Conservation (phyloP, 75 land plant species). For the Selaginella tamariscina region DNA sequence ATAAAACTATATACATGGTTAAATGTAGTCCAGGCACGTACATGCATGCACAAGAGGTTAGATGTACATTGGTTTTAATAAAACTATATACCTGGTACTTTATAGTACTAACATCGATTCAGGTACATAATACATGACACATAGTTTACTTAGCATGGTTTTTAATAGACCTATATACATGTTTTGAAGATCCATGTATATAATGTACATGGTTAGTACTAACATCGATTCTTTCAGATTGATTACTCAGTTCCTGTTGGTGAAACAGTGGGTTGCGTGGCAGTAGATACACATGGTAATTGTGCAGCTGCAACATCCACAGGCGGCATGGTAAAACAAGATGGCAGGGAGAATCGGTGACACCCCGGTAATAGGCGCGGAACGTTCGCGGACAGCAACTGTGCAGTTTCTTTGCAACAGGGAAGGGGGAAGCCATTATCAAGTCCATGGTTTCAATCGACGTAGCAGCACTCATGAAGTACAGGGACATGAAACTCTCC, state of each 20-base stretch:
- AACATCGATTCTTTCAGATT: too few relatives aligned
- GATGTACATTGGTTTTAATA: too few relatives aligned
- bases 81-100: too few relatives aligned
- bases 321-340: constrained; percentile 86
- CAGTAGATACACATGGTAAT: constrained; percentile 62
- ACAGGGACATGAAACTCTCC: constrained; percentile 52
- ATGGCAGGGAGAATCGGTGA: constrained; percentile 92
- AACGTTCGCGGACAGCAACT: constrained; percentile 62
- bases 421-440: constrained; percentile 77
- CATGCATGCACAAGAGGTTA: too few relatives aligned
- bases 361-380: constrained; percentile 89
- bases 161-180: too few relatives aligned
- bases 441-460: constrained; percentile 59
- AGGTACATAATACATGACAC: too few relatives aligned
- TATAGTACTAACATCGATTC: too few relatives aligned
- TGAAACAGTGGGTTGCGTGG: constrained; percentile 94
- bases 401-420: constrained; percentile 94
- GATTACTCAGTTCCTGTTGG: constrained; percentile 9
- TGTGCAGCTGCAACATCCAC: constrained; percentile 91
- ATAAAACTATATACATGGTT: too few relatives aligned
- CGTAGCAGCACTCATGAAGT: constrained; percentile 91
- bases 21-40: too few relatives aligned
- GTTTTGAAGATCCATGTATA: too few relatives aligned
- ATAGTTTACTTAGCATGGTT: too few relatives aligned
- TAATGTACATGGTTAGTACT: too few relatives aligned